Percentiles rank a stretch among this genome's conserved stretches.
phyloP scores from a whole-genome alignment of 345 rosid species.

The Hirschfeldia incana region DNA sequence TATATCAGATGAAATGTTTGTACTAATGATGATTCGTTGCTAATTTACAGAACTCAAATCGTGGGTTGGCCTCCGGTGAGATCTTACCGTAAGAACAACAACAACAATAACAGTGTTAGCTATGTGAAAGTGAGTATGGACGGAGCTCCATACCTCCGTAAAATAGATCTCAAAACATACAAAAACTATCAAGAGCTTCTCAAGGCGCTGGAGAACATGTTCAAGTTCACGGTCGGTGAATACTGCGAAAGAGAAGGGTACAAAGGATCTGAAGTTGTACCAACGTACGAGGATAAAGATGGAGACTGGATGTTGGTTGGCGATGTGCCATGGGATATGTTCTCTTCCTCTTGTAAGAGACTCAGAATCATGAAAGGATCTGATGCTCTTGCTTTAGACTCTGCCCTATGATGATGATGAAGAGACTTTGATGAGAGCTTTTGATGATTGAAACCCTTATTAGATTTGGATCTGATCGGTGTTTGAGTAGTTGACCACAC shows the following conservation, averaged over 20 bases:
- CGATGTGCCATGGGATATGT: slow-evolving; percentile 87
- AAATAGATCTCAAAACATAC: slow-evolving; percentile 64
- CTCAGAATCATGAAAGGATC: slow-evolving; percentile 62
- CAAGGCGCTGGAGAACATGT: slow-evolving; percentile 63
- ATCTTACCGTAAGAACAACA: slow-evolving; percentile 62
- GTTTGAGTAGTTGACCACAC: slow-evolving; percentile 23
- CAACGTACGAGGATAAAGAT: slow-evolving; percentile 81
- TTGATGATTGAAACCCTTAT: slow-evolving; percentile 30
- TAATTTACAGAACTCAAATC: slow-evolving; percentile 57
- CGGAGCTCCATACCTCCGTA: slow-evolving; percentile 75
- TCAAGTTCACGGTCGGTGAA: slow-evolving; percentile 58
- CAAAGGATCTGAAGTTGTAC: slow-evolving; percentile 59
- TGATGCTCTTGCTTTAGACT: slow-evolving; percentile 43
- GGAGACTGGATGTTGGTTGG: slow-evolving; percentile 86
- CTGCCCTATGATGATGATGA: slow-evolving; percentile 28
- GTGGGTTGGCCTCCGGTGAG: slow-evolving; percentile 82
- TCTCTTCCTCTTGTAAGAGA: slow-evolving; percentile 57
- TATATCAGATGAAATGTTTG: background rate
- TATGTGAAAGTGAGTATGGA: slow-evolving; percentile 75
- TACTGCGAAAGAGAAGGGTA: slow-evolving; percentile 57
- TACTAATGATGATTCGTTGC: slow-evolving; percentile 26
- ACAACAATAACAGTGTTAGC: slow-evolving; percentile 47
- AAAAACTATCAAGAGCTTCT: slow-evolving; percentile 55
- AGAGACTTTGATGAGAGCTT: background rate
- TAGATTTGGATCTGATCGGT: slow-evolving; percentile 33